Base-by-base conservation (phyloP, 2,329 filamentous ascomycete genomes). In the Fonsecaea nubica region DNA sequence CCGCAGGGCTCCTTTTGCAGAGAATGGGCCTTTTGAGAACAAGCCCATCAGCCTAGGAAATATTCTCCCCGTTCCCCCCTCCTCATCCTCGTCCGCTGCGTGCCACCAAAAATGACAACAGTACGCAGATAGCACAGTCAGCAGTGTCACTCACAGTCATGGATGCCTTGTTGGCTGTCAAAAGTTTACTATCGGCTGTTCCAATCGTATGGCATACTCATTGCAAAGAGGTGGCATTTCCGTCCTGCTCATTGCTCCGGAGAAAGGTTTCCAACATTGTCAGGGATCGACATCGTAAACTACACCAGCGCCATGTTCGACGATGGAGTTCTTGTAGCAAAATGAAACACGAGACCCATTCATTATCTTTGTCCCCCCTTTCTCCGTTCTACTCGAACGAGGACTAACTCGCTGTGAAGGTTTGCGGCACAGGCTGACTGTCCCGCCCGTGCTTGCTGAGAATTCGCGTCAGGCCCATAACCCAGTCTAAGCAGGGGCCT, bases 351-450 rank as follows among this genome's bases (percentile, higher is more conserved):
- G 7, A 42, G 18, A 25, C 45, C 45, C 45, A 50, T 45, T 5
- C 18, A 25, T 25, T 25, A 25, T 25, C 25, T 25, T 25, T 2
- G 25, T 25, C 1, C 21, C 40, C 40, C n/a, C 9, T 45, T 15
- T 7, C 40, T n/a, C 21, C 40, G 2, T 6, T 45, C 7, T 10
- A 25, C 3, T n/a, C 15, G 18, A 21, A 21, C 45, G 10, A 12
- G 45, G 21, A 25, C 45, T 50, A 13, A 50, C 45, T 50, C 2
- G 45, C 45, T 25, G 18, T 25, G 18, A 50, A 25, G 45, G 45
- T 25, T 10, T 25, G 45, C 45, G 45, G 18, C 45, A 50, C 45
- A 50, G 25, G 45, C 45, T 50, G 45, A 50, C 45, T 50, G 45
- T 50, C 45, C 45, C 45, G 45, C 8, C 9, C 25, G 25, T 10